Percentiles rank a stretch among this genome's conserved stretches.
Conservation (phyloP, 2,329 filamentous ascomycete genomes). For the Hymenoscyphus occultus region DNA sequence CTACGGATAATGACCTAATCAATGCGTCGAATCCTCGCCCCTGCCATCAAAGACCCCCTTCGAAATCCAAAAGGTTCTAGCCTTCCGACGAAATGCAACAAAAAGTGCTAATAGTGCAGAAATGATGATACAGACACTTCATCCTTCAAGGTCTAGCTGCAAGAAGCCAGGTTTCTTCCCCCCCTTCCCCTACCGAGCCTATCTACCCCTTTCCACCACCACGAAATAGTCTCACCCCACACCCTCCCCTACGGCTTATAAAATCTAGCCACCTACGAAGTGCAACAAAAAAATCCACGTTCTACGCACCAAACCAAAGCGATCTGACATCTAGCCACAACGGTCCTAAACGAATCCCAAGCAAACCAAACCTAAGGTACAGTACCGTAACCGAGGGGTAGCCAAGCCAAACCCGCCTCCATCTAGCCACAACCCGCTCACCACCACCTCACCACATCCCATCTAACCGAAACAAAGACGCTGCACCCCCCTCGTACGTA, state of each 20-base stretch:
- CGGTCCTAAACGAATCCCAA: background rate
- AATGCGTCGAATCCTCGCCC: background rate
- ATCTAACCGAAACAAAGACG: background rate
- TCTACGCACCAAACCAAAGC: background rate
- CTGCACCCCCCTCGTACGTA: no score
- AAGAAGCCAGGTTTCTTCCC: no score
- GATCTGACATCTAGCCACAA: background rate
- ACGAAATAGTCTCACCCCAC: background rate
- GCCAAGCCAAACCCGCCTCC: background rate
- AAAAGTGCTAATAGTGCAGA: background rate
- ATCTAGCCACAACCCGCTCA: background rate
- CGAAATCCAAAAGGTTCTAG: background rate
- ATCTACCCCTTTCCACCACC: no score
- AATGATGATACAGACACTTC: no score
- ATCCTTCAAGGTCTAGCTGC: no score
- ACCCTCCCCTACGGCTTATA: background rate
- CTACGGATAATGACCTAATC: no score
- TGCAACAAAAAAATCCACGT: background rate
- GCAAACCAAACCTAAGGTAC: no score
- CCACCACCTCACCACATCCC: background rate
- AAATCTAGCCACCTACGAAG: background rate
- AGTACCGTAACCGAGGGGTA: background rate
- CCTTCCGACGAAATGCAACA: background rate
- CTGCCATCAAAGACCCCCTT: background rate
- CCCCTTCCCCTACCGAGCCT: no score